phyloP scores from a whole-genome alignment of 2,329 filamentous ascomycete genomes.

The Sporothrix protearum region DNA sequence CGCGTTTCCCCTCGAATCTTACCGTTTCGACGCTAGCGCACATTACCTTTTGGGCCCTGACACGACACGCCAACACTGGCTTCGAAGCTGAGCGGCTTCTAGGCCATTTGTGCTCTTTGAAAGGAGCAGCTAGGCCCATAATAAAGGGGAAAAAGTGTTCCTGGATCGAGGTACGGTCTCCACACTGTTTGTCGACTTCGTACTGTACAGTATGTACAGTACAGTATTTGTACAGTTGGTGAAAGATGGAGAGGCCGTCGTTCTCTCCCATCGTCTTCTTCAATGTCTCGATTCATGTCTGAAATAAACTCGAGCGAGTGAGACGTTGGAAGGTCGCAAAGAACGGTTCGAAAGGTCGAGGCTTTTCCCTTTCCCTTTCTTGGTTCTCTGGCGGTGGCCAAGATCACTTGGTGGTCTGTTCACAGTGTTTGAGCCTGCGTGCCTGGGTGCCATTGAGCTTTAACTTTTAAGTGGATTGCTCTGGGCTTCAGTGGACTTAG shows the following conservation, averaged over 20 bases:
- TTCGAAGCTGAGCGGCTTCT: neutral
- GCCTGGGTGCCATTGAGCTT: neutral
- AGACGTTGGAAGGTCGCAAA: no score
- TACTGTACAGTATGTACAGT: no score
- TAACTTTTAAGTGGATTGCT: neutral
- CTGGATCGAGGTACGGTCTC: neutral
- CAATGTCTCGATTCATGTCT: neutral
- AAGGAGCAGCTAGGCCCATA: neutral
- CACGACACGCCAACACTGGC: neutral
- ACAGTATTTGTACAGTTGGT: no score
- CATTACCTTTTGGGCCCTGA: neutral
- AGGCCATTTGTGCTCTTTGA: neutral
- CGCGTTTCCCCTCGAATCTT: slow-evolving; percentile 20
- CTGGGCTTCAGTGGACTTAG: neutral
- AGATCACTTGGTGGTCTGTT: neutral
- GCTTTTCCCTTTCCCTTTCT: no score
- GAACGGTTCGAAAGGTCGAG: no score
- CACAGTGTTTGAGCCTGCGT: neutral
- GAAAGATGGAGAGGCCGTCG: neutral
- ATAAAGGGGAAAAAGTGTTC: neutral
- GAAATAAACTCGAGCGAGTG: neutral
- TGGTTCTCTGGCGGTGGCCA: neutral
- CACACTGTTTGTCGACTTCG: neutral
- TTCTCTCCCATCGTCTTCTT: neutral
- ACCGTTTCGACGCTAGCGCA: slow-evolving; percentile 7